phyloP scores from a whole-genome alignment of 257 asterid genomes.

The Solanum sejunctum region DNA sequence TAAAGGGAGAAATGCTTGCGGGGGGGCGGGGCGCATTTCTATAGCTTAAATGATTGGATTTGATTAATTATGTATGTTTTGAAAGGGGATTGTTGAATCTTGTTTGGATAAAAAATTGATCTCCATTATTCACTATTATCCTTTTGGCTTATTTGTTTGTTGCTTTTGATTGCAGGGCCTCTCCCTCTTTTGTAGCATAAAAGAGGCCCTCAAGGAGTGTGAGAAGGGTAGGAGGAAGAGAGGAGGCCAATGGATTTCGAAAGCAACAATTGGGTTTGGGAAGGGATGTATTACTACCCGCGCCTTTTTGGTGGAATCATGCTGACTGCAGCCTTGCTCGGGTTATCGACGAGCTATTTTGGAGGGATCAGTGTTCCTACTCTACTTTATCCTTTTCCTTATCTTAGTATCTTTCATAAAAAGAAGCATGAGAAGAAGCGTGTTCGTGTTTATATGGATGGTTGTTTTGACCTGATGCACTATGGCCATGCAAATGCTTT shows the following conservation, averaged over 20 bases:
- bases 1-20: neutral
- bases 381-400: slow-evolving; percentile 55
- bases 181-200: slow-evolving; percentile 39
- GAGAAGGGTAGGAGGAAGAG: slow-evolving; percentile 9
- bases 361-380: slow-evolving; percentile 56
- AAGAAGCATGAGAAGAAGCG: slow-evolving; percentile 45
- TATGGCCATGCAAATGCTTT: slow-evolving; percentile 97
- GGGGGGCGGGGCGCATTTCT: neutral
- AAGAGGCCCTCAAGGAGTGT: slow-evolving; percentile 13
- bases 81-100: neutral
- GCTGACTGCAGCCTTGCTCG: slow-evolving; percentile 83
- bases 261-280: slow-evolving; percentile 67
- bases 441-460: slow-evolving; percentile 92
- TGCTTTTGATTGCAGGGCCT: slow-evolving; percentile 40
- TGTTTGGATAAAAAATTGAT: neutral
- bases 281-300: slow-evolving; percentile 67
- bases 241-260: slow-evolving; percentile 58
- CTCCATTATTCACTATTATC: neutral
- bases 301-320: slow-evolving; percentile 86
- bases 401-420: slow-evolving; percentile 51
- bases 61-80: neutral
- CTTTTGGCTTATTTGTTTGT: neutral
- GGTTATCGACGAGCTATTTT: slow-evolving; percentile 74
- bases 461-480: slow-evolving; percentile 96
- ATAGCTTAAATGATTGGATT: neutral